Percentiles rank a stretch among this genome's conserved stretches.
These are phyloP conservation scores for Panaeolus cyanescens DNA, from an alignment of 768 basidiomycete genomes.

Conservation along the genomic window DNA sequence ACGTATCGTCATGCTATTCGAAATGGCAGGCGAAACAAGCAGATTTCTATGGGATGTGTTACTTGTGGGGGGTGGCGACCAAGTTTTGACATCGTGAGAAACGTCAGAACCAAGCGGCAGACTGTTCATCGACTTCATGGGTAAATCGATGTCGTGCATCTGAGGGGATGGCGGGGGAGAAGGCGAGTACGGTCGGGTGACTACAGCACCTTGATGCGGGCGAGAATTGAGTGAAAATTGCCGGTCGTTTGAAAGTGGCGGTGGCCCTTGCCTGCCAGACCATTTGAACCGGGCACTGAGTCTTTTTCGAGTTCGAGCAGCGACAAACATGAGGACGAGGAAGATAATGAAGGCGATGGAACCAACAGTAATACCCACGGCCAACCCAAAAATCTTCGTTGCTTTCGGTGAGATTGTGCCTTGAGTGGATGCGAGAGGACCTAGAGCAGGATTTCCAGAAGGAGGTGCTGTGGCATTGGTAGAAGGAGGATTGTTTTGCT, in stretches of 20 bases:
- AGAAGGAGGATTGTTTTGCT: neutral
- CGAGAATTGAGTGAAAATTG: neutral
- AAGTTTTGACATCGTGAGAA: neutral
- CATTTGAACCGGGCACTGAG: neutral
- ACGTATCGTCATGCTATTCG: neutral
- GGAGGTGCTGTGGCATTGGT: neutral
- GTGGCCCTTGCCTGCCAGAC: neutral
- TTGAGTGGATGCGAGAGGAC: neutral
- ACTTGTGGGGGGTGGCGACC: neutral
- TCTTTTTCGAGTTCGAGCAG: constrained; percentile 3
- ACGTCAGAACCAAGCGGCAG: neutral
- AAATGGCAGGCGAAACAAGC: neutral
- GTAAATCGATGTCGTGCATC: neutral
- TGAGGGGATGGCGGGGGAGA: neutral
- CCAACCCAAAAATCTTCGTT: constrained; percentile 4
- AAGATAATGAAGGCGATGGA: constrained; percentile 5
- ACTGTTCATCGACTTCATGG: neutral
- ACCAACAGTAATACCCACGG: constrained; percentile 5
- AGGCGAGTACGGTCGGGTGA: neutral
- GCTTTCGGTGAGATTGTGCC: neutral
- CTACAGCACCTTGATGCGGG: neutral
- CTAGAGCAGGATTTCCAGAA: neutral
- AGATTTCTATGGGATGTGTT: neutral
- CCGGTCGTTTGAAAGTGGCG: neutral
- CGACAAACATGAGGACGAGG: constrained; percentile 4